Evolutionary conservation across 129 eudicot genomes (phyloP).

Genomic region (Glebionis coronaria): DNA sequence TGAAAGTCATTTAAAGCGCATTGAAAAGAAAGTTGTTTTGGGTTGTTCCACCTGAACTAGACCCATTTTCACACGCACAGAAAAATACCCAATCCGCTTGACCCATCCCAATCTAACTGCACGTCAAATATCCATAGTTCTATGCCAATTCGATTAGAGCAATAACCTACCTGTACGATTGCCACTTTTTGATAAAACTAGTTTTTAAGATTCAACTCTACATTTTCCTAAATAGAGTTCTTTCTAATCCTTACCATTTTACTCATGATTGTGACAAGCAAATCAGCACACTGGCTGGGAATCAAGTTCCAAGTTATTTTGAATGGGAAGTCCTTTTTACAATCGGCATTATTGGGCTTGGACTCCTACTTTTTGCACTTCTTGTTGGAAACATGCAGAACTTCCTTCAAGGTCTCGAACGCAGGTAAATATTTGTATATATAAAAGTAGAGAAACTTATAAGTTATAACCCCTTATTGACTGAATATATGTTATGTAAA

Average conservation of each 20-base stretch:
- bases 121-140: no score
- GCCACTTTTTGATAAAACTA: no score
- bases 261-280: conserved; percentile 48
- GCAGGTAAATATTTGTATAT: conserved; percentile 41
- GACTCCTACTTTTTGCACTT: conserved; percentile 83
- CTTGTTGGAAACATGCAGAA: conserved; percentile 95
- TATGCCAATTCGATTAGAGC: no score
- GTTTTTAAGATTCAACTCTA: no score
- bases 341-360: conserved; percentile 68
- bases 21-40: neutral
- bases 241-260: neutral
- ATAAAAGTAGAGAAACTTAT: no score
- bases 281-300: conserved; percentile 93
- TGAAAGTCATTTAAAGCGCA: neutral
- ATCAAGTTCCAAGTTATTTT: conserved; percentile 71
- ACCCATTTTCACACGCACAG: no score
- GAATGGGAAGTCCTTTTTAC: conserved; percentile 88
- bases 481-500: no score
- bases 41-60: no score
- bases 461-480: no score
- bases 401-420: conserved; percentile 84
- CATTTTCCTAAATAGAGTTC: neutral
- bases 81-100: no score
- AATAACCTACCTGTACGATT: no score
- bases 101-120: no score